These are phyloP conservation scores for Marasmius tenuissimus DNA, from an alignment of 1,284 basidiomycete species.

Conservation along the genomic window DNA sequence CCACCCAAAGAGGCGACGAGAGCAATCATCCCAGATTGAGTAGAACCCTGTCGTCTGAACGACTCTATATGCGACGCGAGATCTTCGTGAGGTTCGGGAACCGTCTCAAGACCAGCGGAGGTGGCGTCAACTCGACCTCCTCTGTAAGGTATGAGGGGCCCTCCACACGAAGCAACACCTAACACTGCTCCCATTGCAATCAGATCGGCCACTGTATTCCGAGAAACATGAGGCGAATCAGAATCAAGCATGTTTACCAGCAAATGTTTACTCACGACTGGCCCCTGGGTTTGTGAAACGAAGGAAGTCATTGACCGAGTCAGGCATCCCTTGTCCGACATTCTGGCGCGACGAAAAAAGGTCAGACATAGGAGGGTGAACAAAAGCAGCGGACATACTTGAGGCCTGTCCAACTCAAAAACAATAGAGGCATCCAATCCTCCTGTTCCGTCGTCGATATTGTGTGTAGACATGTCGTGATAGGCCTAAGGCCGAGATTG, in stretches of 20 bases:
- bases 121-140: slow-evolving; percentile 29
- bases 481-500: slow-evolving; percentile 29
- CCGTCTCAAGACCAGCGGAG: slow-evolving; percentile 24
- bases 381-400: slow-evolving; percentile 20
- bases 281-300: slow-evolving; percentile 28
- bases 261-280: background rate
- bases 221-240: background rate
- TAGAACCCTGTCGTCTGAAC: slow-evolving; percentile 28
- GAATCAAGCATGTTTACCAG: too few species aligned
- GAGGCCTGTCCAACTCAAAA: slow-evolving; percentile 31
- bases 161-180: slow-evolving; percentile 25
- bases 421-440: slow-evolving; percentile 36
- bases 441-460: slow-evolving; percentile 32
- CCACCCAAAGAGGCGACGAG: slow-evolving; percentile 31
- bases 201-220: slow-evolving; percentile 24
- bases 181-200: slow-evolving; percentile 27
- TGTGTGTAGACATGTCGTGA: slow-evolving; percentile 39
- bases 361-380: background rate
- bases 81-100: slow-evolving; percentile 30
- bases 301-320: slow-evolving; percentile 39
- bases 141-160: slow-evolving; percentile 29
- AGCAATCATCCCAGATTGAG: slow-evolving; percentile 29
- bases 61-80: slow-evolving; percentile 22
- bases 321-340: slow-evolving; percentile 36
- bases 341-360: slow-evolving; percentile 24